Base-by-base conservation (phyloP, 2,329 filamentous ascomycete genomes). In the Exserohilum rostratum region DNA sequence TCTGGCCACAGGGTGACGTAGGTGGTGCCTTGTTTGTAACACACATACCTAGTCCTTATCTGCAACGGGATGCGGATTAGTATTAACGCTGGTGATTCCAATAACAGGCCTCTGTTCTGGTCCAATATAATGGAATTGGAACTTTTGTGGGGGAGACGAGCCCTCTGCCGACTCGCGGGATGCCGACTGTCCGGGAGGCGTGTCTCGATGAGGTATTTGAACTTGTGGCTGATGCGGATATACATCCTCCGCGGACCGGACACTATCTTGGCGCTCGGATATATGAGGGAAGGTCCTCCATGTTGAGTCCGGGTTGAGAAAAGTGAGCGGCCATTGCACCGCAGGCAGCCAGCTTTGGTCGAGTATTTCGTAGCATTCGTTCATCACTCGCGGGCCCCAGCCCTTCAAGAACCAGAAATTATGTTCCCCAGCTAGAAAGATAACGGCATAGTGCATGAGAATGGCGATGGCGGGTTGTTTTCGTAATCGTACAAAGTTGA, bases 321-420 rank as follows among this genome's bases (percentile, higher is more conserved):
- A 67, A 0, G 66, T 60, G 6, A 63, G 17, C 10, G 68, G 69
- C 71, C 70, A 74, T 37, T 66, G 59, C 20, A 71, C 47, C 4
- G 55, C 57, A 3, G 57, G 55, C 10, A 59, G 29, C 71, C 71
- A 73, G 7, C 44, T 61, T n/a, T 61, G 55, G 15, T 70, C 67
- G 4, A 70, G 37, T 31, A 37, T 45, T 9, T 69, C 57, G 9
- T 50, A 58, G 35, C 70, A 67, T 3, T 62, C 58, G 7, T 57
- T 55, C 46, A 72, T 65, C 4, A 73, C 48, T 17, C 66, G 58
- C 33, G 68, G 54, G 15, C 65, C 71, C 71, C 75, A 73, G 1
- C 70, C 71, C 2, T 69, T 51, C 53, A 76, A 65, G 78, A 76
- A 77, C 77, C 67, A 79, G 66, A 72, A 76, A 11, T 60, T 53